Conservation (phyloP, 176 grass and related monocot species). For the Cenchrus purpureus region DNA sequence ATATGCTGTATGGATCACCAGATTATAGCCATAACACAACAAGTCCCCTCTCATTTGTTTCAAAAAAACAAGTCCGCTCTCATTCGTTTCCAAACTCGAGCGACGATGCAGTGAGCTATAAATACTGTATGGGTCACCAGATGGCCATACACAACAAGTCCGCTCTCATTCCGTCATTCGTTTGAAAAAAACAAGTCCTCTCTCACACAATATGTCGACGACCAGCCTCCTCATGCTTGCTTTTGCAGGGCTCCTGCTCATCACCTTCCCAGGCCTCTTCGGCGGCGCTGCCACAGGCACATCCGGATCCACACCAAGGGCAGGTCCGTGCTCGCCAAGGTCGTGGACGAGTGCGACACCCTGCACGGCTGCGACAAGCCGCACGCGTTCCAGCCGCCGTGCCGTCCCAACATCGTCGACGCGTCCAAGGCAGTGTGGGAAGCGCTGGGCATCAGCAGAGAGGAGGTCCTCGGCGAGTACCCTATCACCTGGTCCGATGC, state of each 20-base stretch:
- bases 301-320: conserved; percentile 54
- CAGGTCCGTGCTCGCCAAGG: conserved; percentile 44
- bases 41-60: too few species aligned
- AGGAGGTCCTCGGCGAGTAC: too few species aligned
- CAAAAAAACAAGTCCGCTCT: too few species aligned
- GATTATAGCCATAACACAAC: too few species aligned
- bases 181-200: too few species aligned
- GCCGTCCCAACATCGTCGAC: conserved; percentile 52
- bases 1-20: background rate
- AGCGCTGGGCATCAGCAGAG: conserved; percentile 19
- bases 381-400: conserved; percentile 58
- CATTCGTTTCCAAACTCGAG: too few species aligned
- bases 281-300: conserved; percentile 33
- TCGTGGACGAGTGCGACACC: conserved; percentile 73
- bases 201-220: background rate
- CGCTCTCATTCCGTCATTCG: too few species aligned
- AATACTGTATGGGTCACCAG: background rate
- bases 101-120: too few species aligned
- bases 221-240: conserved; percentile 28
- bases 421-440: conserved; percentile 54
- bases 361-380: conserved; percentile 46
- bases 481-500: too few species aligned
- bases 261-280: background rate
- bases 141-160: background rate
- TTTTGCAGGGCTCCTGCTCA: conserved; percentile 24